Conservation (phyloP, 345 rosid species). For the Brassica carinata region DNA sequence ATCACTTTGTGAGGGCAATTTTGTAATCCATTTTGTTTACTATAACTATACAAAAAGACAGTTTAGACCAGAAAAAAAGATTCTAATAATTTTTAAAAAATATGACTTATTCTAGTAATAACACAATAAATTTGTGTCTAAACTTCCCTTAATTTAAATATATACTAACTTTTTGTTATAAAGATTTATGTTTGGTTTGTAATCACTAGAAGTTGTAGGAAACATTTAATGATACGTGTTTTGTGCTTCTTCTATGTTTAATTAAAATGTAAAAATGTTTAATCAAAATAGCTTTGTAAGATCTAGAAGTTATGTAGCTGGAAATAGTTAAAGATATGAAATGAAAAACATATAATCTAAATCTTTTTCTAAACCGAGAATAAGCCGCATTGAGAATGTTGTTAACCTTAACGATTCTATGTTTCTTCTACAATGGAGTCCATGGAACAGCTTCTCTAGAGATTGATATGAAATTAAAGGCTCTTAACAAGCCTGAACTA, state of each 20-base stretch:
- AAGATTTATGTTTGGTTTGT: neutral
- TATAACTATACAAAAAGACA: too few species aligned
- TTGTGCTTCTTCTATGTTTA: neutral
- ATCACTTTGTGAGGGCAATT: too few species aligned
- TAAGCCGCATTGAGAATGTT: constrained; percentile 18
- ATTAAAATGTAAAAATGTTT: neutral
- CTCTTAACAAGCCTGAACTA: constrained; percentile 52
- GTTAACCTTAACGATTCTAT: constrained; percentile 6
- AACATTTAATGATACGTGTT: neutral
- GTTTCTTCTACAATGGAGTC: constrained; percentile 8
- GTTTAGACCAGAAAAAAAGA: too few species aligned
- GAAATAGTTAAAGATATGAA: neutral
- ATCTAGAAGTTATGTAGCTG: neutral
- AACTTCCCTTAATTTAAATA: too few species aligned
- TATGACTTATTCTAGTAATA: too few species aligned
- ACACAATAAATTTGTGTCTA: too few species aligned
- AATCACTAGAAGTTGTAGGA: neutral
- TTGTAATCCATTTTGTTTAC: too few species aligned
- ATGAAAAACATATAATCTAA: neutral
- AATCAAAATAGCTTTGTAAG: neutral
- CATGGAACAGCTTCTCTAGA: constrained; percentile 24
- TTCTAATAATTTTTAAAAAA: too few species aligned
- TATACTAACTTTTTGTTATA: too few species aligned
- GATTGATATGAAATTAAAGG: constrained; percentile 43
- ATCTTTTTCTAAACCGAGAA: neutral